These are phyloP conservation scores for Somion occarium DNA, from an alignment of 1,284 basidiomycete genomes.

Conservation along the genomic window DNA sequence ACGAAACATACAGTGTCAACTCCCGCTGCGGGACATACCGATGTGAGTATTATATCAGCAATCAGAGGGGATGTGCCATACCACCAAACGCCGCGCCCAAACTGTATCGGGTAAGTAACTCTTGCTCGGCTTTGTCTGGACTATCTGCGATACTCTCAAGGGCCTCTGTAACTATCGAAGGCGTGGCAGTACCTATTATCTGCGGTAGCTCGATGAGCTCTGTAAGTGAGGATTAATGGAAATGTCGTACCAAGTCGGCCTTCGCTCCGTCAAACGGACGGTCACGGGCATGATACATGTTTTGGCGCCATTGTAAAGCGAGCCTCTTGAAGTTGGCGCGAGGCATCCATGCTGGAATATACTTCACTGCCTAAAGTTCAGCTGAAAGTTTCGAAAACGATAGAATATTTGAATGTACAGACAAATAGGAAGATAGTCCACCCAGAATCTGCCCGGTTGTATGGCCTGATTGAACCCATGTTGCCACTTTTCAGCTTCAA, in stretches of 20 bases:
- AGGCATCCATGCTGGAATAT: slow-evolving; percentile 31
- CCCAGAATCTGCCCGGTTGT: background rate
- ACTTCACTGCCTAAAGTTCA: slow-evolving; percentile 19
- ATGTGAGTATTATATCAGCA: background rate
- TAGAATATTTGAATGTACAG: background rate
- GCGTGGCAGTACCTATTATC: background rate
- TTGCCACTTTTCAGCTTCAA: background rate
- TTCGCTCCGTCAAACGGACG: background rate
- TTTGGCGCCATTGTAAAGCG: slow-evolving; percentile 42
- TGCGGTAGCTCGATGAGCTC: background rate
- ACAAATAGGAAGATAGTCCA: background rate
- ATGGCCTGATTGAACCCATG: background rate
- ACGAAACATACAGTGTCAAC: background rate
- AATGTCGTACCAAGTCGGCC: background rate
- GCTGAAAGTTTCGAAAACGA: background rate
- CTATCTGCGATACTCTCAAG: background rate
- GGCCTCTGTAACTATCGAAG: background rate
- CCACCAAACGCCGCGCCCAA: background rate
- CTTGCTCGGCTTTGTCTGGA: background rate
- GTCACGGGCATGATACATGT: background rate
- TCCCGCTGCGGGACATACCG: background rate
- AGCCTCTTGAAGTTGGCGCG: slow-evolving; percentile 37
- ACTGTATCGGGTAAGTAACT: background rate
- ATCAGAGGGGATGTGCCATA: background rate
- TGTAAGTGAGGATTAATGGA: background rate